A percentile compares a stretch with the other conserved stretches of the same genome.
phyloP scores from a whole-genome alignment of 768 basidiomycete genomes.

The Serendipita sp. region DNA sequence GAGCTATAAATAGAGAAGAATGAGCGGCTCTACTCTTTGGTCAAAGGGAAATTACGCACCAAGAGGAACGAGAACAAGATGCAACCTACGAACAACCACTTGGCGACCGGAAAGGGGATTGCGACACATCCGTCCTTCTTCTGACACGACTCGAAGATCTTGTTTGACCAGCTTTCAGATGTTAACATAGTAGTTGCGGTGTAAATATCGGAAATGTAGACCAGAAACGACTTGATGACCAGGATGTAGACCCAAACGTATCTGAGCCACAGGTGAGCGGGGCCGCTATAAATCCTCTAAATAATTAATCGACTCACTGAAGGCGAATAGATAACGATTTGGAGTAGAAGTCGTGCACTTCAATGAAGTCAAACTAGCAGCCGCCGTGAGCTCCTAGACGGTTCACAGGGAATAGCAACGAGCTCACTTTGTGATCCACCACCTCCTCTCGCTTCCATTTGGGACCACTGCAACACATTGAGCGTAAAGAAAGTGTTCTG shows the following conservation, averaged over 20 bases:
- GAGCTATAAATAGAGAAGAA: constrained; percentile 30
- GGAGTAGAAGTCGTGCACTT: constrained; percentile 82
- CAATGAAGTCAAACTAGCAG: constrained; percentile 90
- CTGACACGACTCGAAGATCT: constrained; percentile 67
- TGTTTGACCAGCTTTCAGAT: constrained; percentile 76
- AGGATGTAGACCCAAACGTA: constrained; percentile 89
- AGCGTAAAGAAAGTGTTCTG: constrained; percentile 12
- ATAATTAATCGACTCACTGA: constrained; percentile 36
- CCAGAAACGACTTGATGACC: constrained; percentile 88
- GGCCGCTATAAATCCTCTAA: background rate
- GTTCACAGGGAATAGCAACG: background rate
- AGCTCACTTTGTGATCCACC: constrained; percentile 84
- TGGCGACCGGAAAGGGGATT: constrained; percentile 74
- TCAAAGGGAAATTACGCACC: constrained; percentile 30
- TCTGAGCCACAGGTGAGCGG: constrained; percentile 23
- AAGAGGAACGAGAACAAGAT: constrained; percentile 97
- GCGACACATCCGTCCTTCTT: constrained; percentile 52
- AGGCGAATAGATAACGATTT: constrained; percentile 73
- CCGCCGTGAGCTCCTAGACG: background rate
- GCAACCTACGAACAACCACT: constrained; percentile 95
- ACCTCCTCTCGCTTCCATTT: constrained; percentile 97
- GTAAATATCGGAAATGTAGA: constrained; percentile 96
- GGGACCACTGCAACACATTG: constrained; percentile 50
- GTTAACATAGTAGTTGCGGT: constrained; percentile 93
- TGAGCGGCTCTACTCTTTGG: background rate